A percentile compares a stretch with the other conserved stretches of the same genome.
phyloP scores from a whole-genome alignment of 169 alveolate species.

The Babesia gibsoni region DNA sequence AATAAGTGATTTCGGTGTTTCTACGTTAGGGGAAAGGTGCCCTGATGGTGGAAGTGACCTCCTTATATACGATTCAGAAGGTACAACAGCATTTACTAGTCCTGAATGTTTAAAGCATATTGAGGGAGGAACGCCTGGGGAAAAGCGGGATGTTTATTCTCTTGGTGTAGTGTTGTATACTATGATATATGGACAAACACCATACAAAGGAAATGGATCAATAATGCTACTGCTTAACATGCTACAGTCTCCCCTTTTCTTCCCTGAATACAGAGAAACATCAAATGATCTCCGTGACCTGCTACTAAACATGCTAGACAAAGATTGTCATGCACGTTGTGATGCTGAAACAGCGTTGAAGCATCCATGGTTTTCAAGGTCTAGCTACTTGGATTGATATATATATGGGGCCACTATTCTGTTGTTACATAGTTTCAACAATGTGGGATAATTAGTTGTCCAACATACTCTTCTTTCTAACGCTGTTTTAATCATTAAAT shows the following conservation, averaged over 20 bases:
- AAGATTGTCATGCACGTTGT: constrained; percentile 16
- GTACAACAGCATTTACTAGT: constrained; percentile 48
- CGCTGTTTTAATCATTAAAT: no score
- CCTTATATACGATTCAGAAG: constrained; percentile 53
- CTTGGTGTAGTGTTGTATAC: constrained; percentile 54
- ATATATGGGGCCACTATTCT: neutral
- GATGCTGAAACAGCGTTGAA: neutral
- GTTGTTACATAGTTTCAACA: neutral
- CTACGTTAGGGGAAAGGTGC: constrained; percentile 27
- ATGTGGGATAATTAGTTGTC: neutral
- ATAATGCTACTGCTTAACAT: constrained; percentile 47
- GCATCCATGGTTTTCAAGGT: constrained; percentile 48
- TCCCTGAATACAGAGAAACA: constrained; percentile 11
- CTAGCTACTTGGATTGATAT: neutral
- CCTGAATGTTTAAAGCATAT: constrained; percentile 50
- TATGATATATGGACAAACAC: constrained; percentile 53
- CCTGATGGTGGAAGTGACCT: neutral
- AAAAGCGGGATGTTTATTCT: constrained; percentile 45
- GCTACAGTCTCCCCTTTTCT: constrained; percentile 23
- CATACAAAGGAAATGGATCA: constrained; percentile 34
- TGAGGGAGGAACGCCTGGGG: constrained; percentile 48
- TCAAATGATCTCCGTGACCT: constrained; percentile 27
- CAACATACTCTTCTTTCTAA: no score
- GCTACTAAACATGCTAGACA: constrained; percentile 36
- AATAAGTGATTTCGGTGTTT: constrained; percentile 54